Evolutionary conservation across 352 stramenopile species (phyloP).

Genomic region (Globisporangium cystogenes): DNA sequence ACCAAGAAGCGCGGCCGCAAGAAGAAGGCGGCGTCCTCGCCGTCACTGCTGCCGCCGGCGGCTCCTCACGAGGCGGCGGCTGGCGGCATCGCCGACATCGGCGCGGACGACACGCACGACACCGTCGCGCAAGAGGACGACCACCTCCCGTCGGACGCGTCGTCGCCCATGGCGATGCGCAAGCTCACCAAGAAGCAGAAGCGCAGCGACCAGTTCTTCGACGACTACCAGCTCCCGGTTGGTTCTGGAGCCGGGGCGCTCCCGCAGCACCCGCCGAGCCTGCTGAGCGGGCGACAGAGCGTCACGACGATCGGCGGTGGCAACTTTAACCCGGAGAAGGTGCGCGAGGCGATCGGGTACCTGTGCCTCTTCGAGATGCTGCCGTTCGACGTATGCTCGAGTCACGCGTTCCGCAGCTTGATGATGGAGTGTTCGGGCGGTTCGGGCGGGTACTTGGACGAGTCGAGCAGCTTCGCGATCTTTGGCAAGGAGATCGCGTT

Average conservation of each 20-base stretch:
- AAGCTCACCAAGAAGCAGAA: constrained; percentile 33
- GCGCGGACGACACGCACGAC: constrained; percentile 2
- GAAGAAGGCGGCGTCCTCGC: constrained; percentile 26
- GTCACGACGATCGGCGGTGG: background rate
- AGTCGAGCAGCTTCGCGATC: constrained; percentile 31
- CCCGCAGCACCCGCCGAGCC: constrained; percentile 11
- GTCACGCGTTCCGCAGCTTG: constrained; percentile 47
- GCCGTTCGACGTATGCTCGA: constrained; percentile 61
- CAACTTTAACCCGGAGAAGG: constrained; percentile 41
- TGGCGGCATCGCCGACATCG: background rate
- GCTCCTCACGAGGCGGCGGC: background rate
- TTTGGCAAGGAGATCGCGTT: constrained; percentile 41
- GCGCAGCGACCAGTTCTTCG: constrained; percentile 31
- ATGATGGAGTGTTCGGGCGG: constrained; percentile 49
- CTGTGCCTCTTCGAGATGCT: constrained; percentile 67
- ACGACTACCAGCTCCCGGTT: constrained; percentile 24
- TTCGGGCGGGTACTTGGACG: constrained; percentile 24
- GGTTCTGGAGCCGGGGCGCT: background rate
- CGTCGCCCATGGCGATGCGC: background rate
- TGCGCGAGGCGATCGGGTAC: constrained; percentile 51
- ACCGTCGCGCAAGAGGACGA: constrained; percentile 10
- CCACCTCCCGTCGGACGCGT: constrained; percentile 7
- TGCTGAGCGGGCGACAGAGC: background rate
- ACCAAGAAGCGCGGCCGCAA: constrained; percentile 54
- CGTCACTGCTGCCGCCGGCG: too few relatives aligned